Conservation (phyloP, 2,329 filamentous ascomycete species). For the Apiospora pterosperma region DNA sequence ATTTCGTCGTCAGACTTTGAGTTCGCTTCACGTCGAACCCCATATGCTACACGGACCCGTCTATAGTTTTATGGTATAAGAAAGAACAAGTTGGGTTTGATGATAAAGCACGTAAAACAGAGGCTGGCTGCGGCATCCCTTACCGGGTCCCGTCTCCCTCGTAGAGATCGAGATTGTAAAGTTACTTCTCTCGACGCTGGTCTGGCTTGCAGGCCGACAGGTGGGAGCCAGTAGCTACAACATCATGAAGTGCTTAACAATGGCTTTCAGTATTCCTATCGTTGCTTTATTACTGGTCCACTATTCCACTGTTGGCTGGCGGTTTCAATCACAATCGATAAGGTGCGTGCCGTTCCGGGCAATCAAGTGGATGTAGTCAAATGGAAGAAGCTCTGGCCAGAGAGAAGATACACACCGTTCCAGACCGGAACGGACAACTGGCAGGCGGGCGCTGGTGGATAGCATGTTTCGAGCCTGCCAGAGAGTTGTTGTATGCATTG, state of each 20-base stretch:
- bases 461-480: no score
- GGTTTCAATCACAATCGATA: not conserved
- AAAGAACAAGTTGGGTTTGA: not conserved
- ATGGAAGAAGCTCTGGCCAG: not conserved
- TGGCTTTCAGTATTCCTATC: no score
- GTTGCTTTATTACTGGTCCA: not conserved
- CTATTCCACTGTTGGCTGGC: not conserved
- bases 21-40: not conserved
- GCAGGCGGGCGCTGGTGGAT: not conserved
- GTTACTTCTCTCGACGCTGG: not conserved
- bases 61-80: not conserved
- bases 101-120: slow-evolving; percentile 1
- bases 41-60: not conserved
- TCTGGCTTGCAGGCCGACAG: not conserved
- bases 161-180: not conserved
- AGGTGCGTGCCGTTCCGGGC: not conserved
- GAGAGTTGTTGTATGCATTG: no score
- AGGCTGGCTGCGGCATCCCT: not conserved
- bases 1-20: not conserved
- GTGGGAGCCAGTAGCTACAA: no score
- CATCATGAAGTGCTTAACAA: no score
- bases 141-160: not conserved
- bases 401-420: not conserved
- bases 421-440: not conserved
- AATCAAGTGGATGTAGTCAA: not conserved